Evolutionary conservation across 176 grass and related monocot genomes (phyloP).

Genomic region (Thalia dealbata): DNA sequence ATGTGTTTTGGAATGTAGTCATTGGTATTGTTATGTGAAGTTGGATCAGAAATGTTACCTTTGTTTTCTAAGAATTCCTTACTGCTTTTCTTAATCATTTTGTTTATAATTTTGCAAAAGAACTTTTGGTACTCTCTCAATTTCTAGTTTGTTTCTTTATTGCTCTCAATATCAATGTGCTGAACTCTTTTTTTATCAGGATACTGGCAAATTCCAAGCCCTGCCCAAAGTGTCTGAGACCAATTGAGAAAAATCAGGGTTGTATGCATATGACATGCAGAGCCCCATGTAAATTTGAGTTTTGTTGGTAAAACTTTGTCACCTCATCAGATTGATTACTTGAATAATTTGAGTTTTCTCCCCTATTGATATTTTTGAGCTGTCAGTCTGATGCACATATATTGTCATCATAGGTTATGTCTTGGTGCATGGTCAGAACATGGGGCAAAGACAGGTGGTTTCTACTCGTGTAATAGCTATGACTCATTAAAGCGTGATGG

Average conservation of each 20-base stretch:
- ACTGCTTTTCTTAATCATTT: no score
- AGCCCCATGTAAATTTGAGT: conserved; percentile 21
- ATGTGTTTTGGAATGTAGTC: no score
- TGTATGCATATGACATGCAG: conserved; percentile 53
- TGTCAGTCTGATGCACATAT: not conserved
- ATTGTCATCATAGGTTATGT: conserved; percentile 23
- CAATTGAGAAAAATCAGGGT: conserved; percentile 49
- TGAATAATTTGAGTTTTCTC: not conserved
- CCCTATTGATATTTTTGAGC: not conserved
- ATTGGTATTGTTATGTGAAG: no score
- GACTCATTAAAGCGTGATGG: conserved; percentile 16
- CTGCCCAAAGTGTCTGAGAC: conserved; percentile 31
- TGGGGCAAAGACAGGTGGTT: not conserved
- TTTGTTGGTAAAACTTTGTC: conserved; percentile 35
- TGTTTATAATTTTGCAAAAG: no score
- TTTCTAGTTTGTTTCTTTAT: no score
- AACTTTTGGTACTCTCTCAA: no score
- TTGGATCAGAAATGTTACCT: no score
- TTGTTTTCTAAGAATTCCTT: no score
- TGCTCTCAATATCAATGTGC: not conserved
- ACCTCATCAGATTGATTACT: not conserved
- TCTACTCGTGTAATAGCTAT: conserved; percentile 31
- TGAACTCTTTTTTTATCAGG: not conserved
- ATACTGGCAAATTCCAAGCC: conserved; percentile 39
- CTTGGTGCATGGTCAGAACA: conserved; percentile 21